Percentiles rank a stretch among this genome's conserved stretches.
These are phyloP conservation scores for Erysimum cheiri DNA, from an alignment of 441 rosid species.

Conservation along the genomic window DNA sequence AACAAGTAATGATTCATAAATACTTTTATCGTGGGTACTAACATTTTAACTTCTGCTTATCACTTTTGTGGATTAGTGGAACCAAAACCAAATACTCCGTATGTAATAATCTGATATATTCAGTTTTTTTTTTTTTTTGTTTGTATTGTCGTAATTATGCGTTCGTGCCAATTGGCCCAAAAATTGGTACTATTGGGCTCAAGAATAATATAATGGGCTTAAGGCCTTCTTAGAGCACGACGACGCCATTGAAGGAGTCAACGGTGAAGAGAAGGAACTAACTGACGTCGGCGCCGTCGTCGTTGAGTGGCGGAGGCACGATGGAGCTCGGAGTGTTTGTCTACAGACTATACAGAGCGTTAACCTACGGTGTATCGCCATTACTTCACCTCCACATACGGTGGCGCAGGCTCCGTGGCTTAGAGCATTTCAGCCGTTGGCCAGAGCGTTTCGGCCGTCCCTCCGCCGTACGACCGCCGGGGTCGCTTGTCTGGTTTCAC, in stretches of 20 bases:
- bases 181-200: background rate
- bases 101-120: background rate
- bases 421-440: slow-evolving; percentile 80
- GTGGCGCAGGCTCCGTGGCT: slow-evolving; percentile 74
- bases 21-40: slow-evolving; percentile 4
- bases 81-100: too few relatives aligned
- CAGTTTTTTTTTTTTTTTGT: background rate
- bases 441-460: slow-evolving; percentile 81
- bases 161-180: slow-evolving; percentile 16
- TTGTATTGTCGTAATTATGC: background rate
- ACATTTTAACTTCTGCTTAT: background rate
- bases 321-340: slow-evolving; percentile 50
- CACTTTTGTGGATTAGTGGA: too few relatives aligned
- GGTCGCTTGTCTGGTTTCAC: slow-evolving; percentile 89
- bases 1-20: slow-evolving; percentile 33
- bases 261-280: slow-evolving; percentile 15
- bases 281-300: slow-evolving; percentile 45
- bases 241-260: background rate
- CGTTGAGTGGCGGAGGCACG: slow-evolving; percentile 27
- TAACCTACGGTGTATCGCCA: slow-evolving; percentile 70
- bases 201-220: slow-evolving; percentile 12
- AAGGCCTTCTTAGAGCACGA: background rate
- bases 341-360: slow-evolving; percentile 71
- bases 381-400: slow-evolving; percentile 67
- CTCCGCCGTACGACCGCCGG: slow-evolving; percentile 71